Evolutionary conservation across 805 yeast genomes (phyloP).

Genomic region (Hermanozyma aechmeae): DNA sequence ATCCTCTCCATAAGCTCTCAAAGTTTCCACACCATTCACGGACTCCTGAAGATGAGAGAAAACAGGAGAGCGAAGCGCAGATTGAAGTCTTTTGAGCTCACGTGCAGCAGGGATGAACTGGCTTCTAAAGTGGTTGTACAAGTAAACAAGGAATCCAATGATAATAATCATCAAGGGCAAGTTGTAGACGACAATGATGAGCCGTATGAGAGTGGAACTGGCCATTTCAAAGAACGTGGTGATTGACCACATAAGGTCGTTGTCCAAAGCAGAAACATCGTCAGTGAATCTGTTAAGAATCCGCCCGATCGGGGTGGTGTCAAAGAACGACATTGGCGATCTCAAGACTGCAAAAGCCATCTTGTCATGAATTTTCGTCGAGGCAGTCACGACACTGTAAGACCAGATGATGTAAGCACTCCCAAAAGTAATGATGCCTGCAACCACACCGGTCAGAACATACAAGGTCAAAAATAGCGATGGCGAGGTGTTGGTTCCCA

Average conservation of each 20-base stretch:
- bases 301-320: constrained; percentile 32
- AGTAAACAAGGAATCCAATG: constrained; percentile 13
- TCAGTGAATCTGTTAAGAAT: constrained; percentile 31
- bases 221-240: constrained; percentile 13
- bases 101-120: constrained; percentile 26
- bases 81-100: constrained; percentile 22
- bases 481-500: constrained; percentile 17
- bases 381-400: constrained; percentile 20
- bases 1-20: constrained; percentile 20
- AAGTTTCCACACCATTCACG: constrained; percentile 26
- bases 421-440: constrained; percentile 17
- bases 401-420: constrained; percentile 23
- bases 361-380: constrained; percentile 24
- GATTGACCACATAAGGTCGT: constrained; percentile 22
- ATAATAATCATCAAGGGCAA: constrained; percentile 25
- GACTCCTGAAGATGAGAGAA: constrained; percentile 29
- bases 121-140: constrained; percentile 22
- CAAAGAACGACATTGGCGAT: constrained; percentile 34
- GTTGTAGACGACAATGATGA: constrained; percentile 20
- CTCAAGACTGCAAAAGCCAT: constrained; percentile 26
- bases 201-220: constrained; percentile 17
- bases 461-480: constrained; percentile 17
- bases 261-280: constrained; percentile 25
- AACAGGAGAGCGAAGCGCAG: constrained; percentile 22
- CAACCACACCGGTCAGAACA: constrained; percentile 17